Conservation (phyloP, 805 yeast genomes). For the Blastobotrys mokoenaii region DNA sequence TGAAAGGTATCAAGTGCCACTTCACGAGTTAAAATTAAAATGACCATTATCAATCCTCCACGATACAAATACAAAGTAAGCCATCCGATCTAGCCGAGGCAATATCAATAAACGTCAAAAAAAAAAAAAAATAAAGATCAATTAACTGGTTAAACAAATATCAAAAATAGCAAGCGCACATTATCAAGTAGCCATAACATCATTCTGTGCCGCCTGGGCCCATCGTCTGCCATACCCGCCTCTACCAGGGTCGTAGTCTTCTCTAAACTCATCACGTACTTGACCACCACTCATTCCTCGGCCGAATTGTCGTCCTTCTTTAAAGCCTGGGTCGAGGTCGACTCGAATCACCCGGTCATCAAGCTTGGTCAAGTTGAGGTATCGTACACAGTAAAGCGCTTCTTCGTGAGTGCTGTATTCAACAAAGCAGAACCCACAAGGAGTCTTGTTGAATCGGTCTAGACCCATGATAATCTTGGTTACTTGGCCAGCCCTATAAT, state of each 20-base stretch:
- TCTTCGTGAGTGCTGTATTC: conserved; percentile 61
- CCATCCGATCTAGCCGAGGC: no score
- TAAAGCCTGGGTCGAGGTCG: conserved; percentile 93
- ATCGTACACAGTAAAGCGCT: conserved; percentile 77
- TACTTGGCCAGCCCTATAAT: conserved; percentile 29
- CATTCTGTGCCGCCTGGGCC: conserved; percentile 7
- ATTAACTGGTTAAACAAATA: no score
- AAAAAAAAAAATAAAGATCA: no score
- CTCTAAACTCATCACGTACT: conserved; percentile 57
- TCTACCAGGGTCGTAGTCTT: conserved; percentile 37
- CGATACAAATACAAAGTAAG: no score
- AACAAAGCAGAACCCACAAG: conserved; percentile 95
- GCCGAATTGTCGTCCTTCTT: conserved; percentile 93
- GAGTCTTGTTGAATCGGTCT: conserved; percentile 82
- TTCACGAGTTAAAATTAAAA: no score
- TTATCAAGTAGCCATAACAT: background rate
- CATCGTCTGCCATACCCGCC: conserved; percentile 34
- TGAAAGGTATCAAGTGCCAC: no score
- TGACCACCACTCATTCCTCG: conserved; percentile 93
- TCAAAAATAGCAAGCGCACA: no score
- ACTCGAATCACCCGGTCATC: conserved; percentile 77
- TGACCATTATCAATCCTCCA: no score
- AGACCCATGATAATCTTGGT: conserved; percentile 87
- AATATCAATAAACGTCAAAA: no score
- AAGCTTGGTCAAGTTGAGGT: conserved; percentile 68